Percentiles rank a stretch among this genome's conserved stretches.
Evolutionary conservation across 2,329 filamentous ascomycete genomes (phyloP).

Genomic region (Pseudogymnoascus sp.): DNA sequence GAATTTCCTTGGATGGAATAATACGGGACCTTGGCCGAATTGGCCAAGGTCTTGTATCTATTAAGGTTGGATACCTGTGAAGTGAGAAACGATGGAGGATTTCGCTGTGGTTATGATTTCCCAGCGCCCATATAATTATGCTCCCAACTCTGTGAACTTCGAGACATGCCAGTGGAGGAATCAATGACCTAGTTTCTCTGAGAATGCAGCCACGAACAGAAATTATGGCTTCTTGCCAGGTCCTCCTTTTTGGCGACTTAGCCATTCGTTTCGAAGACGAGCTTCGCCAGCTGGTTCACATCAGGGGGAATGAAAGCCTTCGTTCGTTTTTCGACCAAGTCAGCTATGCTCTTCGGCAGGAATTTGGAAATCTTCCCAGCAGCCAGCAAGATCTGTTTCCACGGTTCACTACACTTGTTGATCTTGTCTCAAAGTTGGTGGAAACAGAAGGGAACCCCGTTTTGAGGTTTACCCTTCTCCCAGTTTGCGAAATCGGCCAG

Average conservation of each 20-base stretch:
- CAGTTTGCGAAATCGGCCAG: not conserved
- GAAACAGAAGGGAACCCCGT: not conserved
- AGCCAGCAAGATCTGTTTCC: not conserved
- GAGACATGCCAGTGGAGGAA: not conserved
- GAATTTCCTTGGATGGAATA: not conserved
- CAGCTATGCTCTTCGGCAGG: not conserved
- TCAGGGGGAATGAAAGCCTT: not conserved
- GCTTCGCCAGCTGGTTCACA: not conserved
- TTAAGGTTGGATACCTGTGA: not conserved
- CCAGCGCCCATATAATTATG: not conserved
- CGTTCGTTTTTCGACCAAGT: constrained; percentile 3
- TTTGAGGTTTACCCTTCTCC: constrained; percentile 2
- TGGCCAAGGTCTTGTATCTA: not conserved
- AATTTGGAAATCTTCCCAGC: not conserved
- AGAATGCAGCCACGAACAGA: not conserved
- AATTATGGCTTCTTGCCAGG: not conserved
- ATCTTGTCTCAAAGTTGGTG: not conserved
- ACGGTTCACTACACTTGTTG: constrained; percentile 2
- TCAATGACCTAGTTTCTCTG: not conserved
- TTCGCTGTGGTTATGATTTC: not conserved
- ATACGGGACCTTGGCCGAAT: not conserved
- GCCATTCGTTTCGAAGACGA: not conserved
- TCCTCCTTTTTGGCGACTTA: not conserved
- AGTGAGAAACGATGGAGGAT: not conserved
- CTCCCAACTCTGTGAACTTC: too few relatives aligned